These are phyloP conservation scores for Gentiana dahurica DNA, from an alignment of 257 asterid genomes.

Conservation along the genomic window DNA sequence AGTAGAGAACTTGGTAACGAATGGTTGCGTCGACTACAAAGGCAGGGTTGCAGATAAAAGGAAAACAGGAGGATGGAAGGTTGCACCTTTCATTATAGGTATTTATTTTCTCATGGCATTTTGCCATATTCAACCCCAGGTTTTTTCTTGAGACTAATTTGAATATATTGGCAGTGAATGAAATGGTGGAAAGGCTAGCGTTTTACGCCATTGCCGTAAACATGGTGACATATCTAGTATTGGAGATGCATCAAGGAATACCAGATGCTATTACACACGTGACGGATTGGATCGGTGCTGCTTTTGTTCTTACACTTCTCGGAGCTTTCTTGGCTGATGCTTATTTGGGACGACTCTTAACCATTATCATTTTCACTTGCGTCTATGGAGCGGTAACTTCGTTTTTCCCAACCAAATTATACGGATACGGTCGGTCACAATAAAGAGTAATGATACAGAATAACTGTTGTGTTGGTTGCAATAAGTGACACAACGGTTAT, in stretches of 20 bases:
- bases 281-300: slow-evolving; percentile 81
- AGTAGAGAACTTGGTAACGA: slow-evolving; percentile 30
- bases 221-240: slow-evolving; percentile 56
- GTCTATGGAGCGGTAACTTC: slow-evolving; percentile 42
- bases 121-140: no score
- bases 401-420: no score
- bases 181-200: slow-evolving; percentile 79
- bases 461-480: no score
- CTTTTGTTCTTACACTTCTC: slow-evolving; percentile 55
- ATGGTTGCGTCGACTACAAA: slow-evolving; percentile 53
- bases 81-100: slow-evolving; percentile 79
- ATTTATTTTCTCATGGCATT: no score
- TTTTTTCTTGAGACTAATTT: no score
- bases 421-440: no score
- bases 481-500: no score
- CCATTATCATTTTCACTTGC: slow-evolving; percentile 63
- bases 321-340: slow-evolving; percentile 84
- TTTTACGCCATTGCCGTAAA: slow-evolving; percentile 64
- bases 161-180: slow-evolving; percentile 35
- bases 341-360: slow-evolving; percentile 61
- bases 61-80: slow-evolving; percentile 70
- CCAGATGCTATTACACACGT: slow-evolving; percentile 73
- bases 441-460: no score
- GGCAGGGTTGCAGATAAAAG: slow-evolving; percentile 45
- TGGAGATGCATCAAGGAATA: slow-evolving; percentile 57